Evolutionary conservation across 192 early-diverging fungal genomes (phyloP).

Genomic region (Backusella mclennaniae): DNA sequence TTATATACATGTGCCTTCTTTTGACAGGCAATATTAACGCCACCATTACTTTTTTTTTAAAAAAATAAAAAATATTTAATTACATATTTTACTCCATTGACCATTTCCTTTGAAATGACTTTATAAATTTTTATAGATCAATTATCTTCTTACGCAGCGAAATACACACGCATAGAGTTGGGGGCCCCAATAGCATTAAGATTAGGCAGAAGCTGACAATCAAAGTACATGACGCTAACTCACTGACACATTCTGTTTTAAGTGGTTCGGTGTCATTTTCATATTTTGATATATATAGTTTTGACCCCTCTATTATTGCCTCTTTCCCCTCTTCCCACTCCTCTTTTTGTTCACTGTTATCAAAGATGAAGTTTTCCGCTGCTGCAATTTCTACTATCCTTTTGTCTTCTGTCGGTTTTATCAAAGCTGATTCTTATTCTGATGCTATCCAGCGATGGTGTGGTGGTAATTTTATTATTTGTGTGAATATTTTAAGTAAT

Average conservation of each 20-base stretch:
- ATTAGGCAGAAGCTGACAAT: background rate
- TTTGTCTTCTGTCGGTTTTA: constrained; percentile 14
- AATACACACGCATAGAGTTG: background rate
- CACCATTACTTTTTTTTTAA: background rate
- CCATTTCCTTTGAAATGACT: background rate
- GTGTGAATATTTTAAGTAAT: too few relatives aligned
- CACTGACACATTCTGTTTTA: background rate
- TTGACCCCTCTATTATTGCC: background rate
- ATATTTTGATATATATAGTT: background rate
- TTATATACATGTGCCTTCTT: background rate
- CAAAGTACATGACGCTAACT: background rate
- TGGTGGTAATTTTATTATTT: constrained; percentile 9
- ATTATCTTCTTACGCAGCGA: background rate
- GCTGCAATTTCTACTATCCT: constrained; percentile 27
- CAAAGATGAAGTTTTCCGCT: constrained; percentile 31
- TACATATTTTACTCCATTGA: background rate
- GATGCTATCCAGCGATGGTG: constrained; percentile 34
- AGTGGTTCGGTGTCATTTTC: background rate
- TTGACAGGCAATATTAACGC: background rate
- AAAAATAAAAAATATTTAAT: background rate
- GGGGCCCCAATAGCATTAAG: background rate
- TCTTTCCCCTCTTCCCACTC: background rate
- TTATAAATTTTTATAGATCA: background rate
- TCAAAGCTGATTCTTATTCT: constrained; percentile 28
- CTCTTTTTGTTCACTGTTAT: background rate